phyloP scores from a whole-genome alignment of 495 filamentous ascomycete genomes.

The Hypoxylon fragiforme region DNA sequence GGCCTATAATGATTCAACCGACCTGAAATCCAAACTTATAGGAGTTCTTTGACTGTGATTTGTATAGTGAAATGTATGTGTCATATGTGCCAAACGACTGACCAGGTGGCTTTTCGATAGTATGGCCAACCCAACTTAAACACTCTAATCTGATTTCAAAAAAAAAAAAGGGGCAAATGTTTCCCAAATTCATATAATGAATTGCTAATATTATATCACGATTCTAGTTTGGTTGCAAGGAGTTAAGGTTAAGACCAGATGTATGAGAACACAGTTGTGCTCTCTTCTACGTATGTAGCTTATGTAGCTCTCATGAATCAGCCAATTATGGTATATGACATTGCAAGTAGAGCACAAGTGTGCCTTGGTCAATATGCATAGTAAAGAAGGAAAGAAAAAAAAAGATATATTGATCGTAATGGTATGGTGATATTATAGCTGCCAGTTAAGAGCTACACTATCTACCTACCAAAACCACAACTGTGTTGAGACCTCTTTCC shows the following conservation, averaged over 20 bases:
- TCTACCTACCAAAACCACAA: conserved; percentile 3
- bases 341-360: conserved; percentile 8
- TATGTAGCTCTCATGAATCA: background rate
- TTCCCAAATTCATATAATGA: too few species aligned
- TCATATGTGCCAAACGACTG: too few species aligned
- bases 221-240: background rate
- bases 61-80: background rate
- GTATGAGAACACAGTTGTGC: conserved; percentile 20
- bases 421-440: background rate
- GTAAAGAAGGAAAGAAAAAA: too few species aligned
- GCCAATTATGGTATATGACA: conserved; percentile 1
- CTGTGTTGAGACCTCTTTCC: conserved; percentile 8
- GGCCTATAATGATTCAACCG: conserved; percentile 59
- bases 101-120: too few species aligned
- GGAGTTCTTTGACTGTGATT: background rate
- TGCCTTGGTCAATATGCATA: too few species aligned
- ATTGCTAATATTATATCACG: background rate
- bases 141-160: too few species aligned
- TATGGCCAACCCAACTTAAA: too few species aligned
- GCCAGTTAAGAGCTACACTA: background rate
- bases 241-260: background rate
- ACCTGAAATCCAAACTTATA: background rate
- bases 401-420: background rate
- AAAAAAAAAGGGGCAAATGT: too few species aligned
- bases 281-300: background rate